phyloP scores from a whole-genome alignment of 2,329 filamentous ascomycete genomes.

The Cytospora leucostoma region DNA sequence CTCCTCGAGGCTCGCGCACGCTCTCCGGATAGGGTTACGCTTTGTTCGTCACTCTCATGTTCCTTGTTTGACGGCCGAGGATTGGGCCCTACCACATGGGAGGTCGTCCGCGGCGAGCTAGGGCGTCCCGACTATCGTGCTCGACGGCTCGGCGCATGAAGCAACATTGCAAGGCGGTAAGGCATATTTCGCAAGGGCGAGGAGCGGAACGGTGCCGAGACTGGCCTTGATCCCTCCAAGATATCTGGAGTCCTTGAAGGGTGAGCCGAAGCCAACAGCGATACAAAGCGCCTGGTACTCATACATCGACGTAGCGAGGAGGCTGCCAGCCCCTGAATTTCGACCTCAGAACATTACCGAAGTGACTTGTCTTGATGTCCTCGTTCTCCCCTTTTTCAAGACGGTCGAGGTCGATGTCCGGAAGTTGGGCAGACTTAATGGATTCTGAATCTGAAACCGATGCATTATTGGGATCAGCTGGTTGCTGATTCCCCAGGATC shows the following conservation, averaged over 20 bases:
- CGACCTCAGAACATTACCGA: constrained; percentile 12
- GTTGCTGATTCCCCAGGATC: constrained; percentile 17
- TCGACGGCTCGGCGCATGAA: neutral
- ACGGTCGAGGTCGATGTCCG: constrained; percentile 10
- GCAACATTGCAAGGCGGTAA: neutral
- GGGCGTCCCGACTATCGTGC: constrained; percentile 6
- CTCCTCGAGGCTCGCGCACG: too few relatives aligned
- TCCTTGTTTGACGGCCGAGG: neutral
- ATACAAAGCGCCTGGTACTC: neutral
- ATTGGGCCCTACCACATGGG: neutral
- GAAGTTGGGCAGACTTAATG: constrained; percentile 21
- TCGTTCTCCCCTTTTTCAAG: constrained; percentile 12
- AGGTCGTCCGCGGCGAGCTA: neutral
- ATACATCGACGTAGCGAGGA: constrained; percentile 12
- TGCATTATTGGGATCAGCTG: constrained; percentile 26
- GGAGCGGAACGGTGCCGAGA: constrained; percentile 11
- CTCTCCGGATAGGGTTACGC: neutral
- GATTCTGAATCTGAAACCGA: constrained; percentile 25
- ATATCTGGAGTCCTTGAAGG: neutral
- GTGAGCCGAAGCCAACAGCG: neutral
- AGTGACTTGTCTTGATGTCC: constrained; percentile 19
- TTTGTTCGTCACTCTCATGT: neutral
- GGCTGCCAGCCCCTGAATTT: constrained; percentile 20
- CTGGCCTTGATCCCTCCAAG: neutral
- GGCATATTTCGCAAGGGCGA: neutral